Percentiles rank a stretch among this genome's conserved stretches.
These are phyloP conservation scores for Claviceps africana DNA, from an alignment of 2,329 filamentous ascomycete genomes.

Conservation along the genomic window DNA sequence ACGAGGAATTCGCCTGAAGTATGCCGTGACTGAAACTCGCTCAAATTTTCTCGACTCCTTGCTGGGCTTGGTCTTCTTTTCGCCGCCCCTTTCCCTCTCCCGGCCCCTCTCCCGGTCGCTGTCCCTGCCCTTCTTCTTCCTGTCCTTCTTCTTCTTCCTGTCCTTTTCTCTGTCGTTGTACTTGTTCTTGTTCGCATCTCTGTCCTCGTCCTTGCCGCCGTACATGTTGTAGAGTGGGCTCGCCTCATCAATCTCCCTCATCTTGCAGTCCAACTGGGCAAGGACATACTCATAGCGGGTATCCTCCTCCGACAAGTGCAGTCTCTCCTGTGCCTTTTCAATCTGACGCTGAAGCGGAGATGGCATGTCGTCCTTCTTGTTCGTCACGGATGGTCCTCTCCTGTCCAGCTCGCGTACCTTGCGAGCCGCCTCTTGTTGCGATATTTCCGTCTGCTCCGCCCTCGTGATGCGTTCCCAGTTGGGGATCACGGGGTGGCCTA, in stretches of 20 bases:
- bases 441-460: constrained; percentile 21
- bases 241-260: constrained; percentile 14
- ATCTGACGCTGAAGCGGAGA: constrained; percentile 27
- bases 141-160: constrained; percentile 5
- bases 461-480: constrained; percentile 27
- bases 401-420: constrained; percentile 25
- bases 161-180: constrained; percentile 9
- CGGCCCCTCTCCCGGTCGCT: too few species aligned
- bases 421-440: constrained; percentile 22
- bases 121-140: constrained; percentile 1
- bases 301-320: constrained; percentile 23
- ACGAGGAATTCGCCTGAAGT: constrained; percentile 29
- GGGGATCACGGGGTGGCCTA: constrained; percentile 19
- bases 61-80: constrained; percentile 6
- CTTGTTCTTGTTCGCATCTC: constrained; percentile 6
- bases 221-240: not conserved
- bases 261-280: constrained; percentile 29
- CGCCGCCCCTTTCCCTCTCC: constrained; percentile 1
- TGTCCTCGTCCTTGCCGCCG: not conserved
- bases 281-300: constrained; percentile 26
- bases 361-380: constrained; percentile 26
- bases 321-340: constrained; percentile 21
- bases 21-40: constrained; percentile 28
- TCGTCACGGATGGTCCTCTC: constrained; percentile 12
- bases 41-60: constrained; percentile 21